Evolutionary conservation across 192 early-diverging fungal species (phyloP), one percentile per base, ranked within the genome.

Genomic region (Backusella liffmaniae): DNA sequence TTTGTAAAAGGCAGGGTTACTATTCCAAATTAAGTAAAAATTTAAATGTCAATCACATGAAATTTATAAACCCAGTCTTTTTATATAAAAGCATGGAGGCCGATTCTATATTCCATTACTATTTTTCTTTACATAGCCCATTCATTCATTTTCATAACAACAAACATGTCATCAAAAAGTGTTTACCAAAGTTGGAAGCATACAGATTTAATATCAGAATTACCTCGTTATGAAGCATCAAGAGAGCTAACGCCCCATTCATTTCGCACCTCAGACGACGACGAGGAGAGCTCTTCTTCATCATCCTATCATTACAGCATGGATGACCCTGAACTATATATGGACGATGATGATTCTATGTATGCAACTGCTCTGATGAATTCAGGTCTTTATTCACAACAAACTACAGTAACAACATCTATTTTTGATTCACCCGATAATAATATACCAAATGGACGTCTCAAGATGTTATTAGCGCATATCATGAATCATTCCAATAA

Each of bases 21-120:
- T 62, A 62, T 62, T 10, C 56, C 26, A 62, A 62, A 62, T 29
- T 29, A 62, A 62, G 56, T 62, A 62, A 62, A 29, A 12, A 13
- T 62, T 62, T 62, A 29, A 62, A 62, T 62, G 56, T 29, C 56
- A 62, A 62, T 62, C 56, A 62, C 56, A 62, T 62, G 56, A 62
- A 62, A 62, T 62, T 62, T 62, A 62, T 59, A 59, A 59, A 26
- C 56, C 56, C 56, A 59, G 56, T 59, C 32, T 59, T 12, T 10
- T 1, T 59, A 59, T 59, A 59, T 12, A 59, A 26, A 56, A 21
- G 53, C 16, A 53, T 21, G 4, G 49, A 21, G 5, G 16, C n/a
- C n/a, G 18, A 21, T 21, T 59, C 53, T 56, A 26, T 56, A 9
- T 59, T 26, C 23, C 5, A 26, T 59, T 59, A 12, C 9, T 59